Conservation (phyloP, 225 moss, liverwort and hornwort genomes). For the Polytrichum commune region DNA sequence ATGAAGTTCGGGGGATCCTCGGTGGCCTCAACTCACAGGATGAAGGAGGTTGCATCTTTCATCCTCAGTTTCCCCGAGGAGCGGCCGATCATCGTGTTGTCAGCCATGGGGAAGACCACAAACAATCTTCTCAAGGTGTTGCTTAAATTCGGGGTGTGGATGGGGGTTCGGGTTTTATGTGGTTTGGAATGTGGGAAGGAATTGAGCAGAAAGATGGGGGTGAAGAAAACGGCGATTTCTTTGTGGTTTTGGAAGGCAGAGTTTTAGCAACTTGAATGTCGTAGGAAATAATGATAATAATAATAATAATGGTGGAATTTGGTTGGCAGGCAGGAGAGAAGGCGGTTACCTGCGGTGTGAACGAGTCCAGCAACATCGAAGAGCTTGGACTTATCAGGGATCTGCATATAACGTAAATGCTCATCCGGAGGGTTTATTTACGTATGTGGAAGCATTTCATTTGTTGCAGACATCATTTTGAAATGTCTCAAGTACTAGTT, state of each 20-base stretch:
- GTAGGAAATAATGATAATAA: not conserved
- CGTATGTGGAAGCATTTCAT: too few species aligned
- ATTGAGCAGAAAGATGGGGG: too few species aligned
- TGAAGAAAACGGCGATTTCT: too few species aligned
- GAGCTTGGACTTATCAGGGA: constrained; percentile 56
- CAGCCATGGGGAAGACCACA: constrained; percentile 98
- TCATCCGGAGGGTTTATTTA: too few species aligned
- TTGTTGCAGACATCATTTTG: too few species aligned
- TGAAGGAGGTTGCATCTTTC: constrained; percentile 72
- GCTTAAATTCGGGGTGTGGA: not conserved
- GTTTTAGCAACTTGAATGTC: too few species aligned
- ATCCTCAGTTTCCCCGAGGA: constrained; percentile 86
- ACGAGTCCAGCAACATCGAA: constrained; percentile 56
- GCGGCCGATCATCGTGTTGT: constrained; percentile 82
- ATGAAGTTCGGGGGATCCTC: constrained; percentile 99
- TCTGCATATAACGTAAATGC: constrained; percentile 52
- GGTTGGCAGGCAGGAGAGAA: constrained; percentile 71
- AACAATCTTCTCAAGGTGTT: constrained; percentile 82
- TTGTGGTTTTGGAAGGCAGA: too few species aligned
- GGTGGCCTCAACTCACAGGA: constrained; percentile 75
- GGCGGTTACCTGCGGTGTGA: constrained; percentile 67
- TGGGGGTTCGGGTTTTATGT: too few species aligned
- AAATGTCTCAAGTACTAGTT: too few species aligned
- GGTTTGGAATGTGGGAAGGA: too few species aligned
- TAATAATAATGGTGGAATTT: not conserved